Base-by-base conservation (phyloP, 495 filamentous ascomycete species). In the Aspergillus conjunctus region DNA sequence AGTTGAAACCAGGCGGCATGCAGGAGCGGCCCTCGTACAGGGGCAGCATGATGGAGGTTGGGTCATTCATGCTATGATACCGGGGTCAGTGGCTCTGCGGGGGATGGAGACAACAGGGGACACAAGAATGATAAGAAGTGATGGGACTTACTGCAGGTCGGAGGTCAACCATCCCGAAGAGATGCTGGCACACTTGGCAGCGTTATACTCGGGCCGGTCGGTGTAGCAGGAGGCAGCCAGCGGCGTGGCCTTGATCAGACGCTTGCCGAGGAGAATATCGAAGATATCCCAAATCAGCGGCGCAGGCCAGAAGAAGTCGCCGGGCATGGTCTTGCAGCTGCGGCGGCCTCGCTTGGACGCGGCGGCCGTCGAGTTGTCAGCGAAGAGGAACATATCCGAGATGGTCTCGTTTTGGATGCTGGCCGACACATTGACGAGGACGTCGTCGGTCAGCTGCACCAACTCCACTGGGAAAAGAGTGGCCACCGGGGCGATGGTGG, bases 141-240 rank as follows among this genome's bases (percentile, higher is more conserved):
- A 11, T 31, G 9, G 30, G 8, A 67, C 71, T 63, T 52, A 74
- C 73, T 74, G 73, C 7, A 70, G 31, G 21, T 67, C 34, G 5
- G 71, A 73, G 37, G 63, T 41, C 0, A 60, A 64, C 73, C 73
- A 75, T 6, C 65, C 48, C 0, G 57, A 14, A 1, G 58, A 65
- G 12, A 75, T 34, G 10, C 41, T 45, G 1, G 55, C 60, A 65
- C 83, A 86, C 51, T 71, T 67, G 6, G 69, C 68, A 6, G 73
- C 65, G 62, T 85, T 64, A 61, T 81, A 79, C 33, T 83, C 70
- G 15, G 75, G 71, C 69, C 75, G 76, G 44, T 75, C 74, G 11
- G 66, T 56, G 54, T 83, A 86, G 70, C 84, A 87, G 11, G 77
- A 70, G 9, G 82, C 79, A 7, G 80, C 84, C 26, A 83, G 69